Base-by-base conservation (phyloP, 768 basidiomycete genomes). In the Mycena indigotica region DNA sequence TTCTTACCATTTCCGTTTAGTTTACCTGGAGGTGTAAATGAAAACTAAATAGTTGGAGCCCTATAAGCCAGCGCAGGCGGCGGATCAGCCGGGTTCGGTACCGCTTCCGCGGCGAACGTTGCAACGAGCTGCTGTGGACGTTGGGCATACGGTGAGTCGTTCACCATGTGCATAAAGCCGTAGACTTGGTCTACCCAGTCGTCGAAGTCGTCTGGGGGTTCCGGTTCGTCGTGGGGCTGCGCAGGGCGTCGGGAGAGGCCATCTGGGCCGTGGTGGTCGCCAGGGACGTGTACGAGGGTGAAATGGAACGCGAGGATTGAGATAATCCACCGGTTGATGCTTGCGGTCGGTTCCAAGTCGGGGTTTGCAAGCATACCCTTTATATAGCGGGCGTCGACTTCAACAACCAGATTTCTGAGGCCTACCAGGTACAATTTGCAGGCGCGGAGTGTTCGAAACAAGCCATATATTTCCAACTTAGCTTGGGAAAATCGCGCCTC, bases 301-400 rank as follows among this genome's bases (percentile, higher is more conserved):
- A 71, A 69, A 17, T 63, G 17, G 46, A 72, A 71, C 5, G 59
- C 53, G 0, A 64, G 57, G 15, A 72, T 69, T 1, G 52, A 51
- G 0, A 58, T 57, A 10, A 69, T 60, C 70, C 69, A 70, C 1
- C 60, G 29, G 21, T 71, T 69, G 8, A 71, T 64, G 3, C 61
- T 38, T 0, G 58, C 52, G 21, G 61, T 69, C 0, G 67, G 67
- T 28, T 62, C 63, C n/a, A 50, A 24, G 44, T 60, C 58, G 3
- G 38, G 69, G 5, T 57, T 70, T 26, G 50, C 64, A 38, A 63
- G 46, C 67, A 68, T 75, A 5, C 68, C 72, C 24, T 59, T 52
- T 28, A 75, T 64, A 50, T 69, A 75, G 16, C 63, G 58, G 0
- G 71, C 69, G 46, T 75, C 69, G 4, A 74, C 69, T 44, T 74